phyloP scores from a whole-genome alignment of 2,329 filamentous ascomycete genomes.

The Botrytis pseudocinerea region DNA sequence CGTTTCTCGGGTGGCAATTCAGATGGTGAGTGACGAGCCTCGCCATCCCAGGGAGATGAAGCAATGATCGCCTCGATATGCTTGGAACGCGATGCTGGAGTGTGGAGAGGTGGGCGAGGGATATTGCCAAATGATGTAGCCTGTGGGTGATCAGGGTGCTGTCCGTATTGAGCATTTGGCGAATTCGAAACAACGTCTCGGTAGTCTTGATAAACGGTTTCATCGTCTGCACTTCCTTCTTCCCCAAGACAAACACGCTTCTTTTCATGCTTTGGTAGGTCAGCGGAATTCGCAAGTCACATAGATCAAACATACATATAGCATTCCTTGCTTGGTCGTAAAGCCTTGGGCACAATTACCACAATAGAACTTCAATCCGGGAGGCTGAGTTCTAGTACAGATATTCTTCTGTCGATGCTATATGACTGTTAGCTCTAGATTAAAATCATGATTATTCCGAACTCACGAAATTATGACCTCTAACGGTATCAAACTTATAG shows the following conservation, averaged over 20 bases:
- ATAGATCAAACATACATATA: slow-evolving; percentile 30
- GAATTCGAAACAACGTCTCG: slow-evolving; percentile 12
- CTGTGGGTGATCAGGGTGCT: not conserved
- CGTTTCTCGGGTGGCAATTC: slow-evolving; percentile 31
- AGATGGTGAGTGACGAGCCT: slow-evolving; percentile 31
- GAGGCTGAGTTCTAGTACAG: slow-evolving; percentile 22
- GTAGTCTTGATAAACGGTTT: slow-evolving; percentile 4
- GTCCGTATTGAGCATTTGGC: not conserved
- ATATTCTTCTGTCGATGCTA: slow-evolving; percentile 27
- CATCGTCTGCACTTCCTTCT: slow-evolving; percentile 10
- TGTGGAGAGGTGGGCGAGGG: slow-evolving; percentile 27
- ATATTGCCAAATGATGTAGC: not conserved
- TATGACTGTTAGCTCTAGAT: not conserved
- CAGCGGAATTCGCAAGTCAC: not conserved
- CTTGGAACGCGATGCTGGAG: slow-evolving; percentile 20
- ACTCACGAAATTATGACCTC: slow-evolving; percentile 24
- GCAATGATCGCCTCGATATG: slow-evolving; percentile 12
- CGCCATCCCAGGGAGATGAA: slow-evolving; percentile 8
- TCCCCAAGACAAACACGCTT: slow-evolving; percentile 21
- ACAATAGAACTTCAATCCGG: slow-evolving; percentile 17
- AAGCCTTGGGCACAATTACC: slow-evolving; percentile 27
- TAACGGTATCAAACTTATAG: slow-evolving; percentile 17
- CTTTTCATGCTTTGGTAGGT: slow-evolving; percentile 21
- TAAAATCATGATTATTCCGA: not conserved
- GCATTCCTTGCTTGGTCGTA: slow-evolving; percentile 29